Conservation (phyloP, 1,284 basidiomycete species). For the Leccinum glutinopallens region DNA sequence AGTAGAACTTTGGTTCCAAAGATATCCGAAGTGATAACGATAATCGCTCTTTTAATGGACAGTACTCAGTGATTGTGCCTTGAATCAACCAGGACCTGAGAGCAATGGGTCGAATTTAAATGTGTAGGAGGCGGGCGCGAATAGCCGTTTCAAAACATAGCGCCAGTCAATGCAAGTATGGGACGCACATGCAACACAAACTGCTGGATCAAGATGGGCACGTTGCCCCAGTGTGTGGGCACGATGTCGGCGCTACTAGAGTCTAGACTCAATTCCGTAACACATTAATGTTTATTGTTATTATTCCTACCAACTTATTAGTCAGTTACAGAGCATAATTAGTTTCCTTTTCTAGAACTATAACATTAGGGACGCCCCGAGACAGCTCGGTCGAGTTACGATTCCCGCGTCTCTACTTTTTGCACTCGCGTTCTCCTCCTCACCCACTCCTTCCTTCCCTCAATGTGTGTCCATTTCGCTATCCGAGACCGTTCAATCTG, state of each 20-base stretch:
- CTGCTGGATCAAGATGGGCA: background rate
- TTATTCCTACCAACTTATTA: background rate
- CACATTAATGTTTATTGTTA: background rate
- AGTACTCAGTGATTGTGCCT: background rate
- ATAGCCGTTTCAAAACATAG: background rate
- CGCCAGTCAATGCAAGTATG: background rate
- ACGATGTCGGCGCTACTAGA: too few species aligned
- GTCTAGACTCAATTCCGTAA: background rate
- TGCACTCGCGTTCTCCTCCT: background rate
- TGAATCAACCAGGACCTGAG: background rate
- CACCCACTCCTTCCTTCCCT: constrained; percentile 4
- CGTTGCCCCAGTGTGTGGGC: background rate
- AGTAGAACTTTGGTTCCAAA: background rate
- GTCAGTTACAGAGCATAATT: background rate
- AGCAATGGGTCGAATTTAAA: background rate
- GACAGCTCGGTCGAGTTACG: background rate
- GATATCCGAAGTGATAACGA: background rate
- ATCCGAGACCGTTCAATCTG: background rate
- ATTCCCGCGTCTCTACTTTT: background rate
- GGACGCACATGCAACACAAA: background rate
- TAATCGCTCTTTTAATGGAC: background rate
- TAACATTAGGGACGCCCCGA: background rate
- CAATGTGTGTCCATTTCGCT: constrained; percentile 16
- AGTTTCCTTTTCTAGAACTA: background rate
- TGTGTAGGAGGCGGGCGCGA: too few species aligned